Evolutionary conservation across 176 grass and related monocot species (phyloP).

Genomic region (Rhynchospora tenuis): DNA sequence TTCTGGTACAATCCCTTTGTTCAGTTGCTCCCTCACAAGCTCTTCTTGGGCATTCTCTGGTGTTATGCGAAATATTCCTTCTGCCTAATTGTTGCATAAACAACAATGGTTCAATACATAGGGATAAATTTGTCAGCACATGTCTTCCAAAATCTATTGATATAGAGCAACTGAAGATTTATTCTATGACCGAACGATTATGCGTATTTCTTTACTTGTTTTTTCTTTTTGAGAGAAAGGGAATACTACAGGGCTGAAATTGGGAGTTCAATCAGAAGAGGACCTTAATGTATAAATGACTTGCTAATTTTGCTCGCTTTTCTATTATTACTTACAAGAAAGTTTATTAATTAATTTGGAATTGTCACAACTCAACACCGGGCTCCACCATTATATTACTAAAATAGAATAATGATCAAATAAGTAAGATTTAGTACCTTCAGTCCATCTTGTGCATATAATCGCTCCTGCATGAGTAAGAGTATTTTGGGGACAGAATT

Average conservation of each 20-base stretch:
- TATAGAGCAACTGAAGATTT: background rate
- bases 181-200: background rate
- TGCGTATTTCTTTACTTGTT: background rate
- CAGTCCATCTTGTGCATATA: constrained; percentile 67
- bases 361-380: background rate
- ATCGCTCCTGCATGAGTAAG: constrained; percentile 60
- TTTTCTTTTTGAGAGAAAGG: background rate
- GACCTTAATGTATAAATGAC: background rate
- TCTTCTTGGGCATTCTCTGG: constrained; percentile 86
- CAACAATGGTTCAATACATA: background rate
- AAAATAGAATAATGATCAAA: background rate
- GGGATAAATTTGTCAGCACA: background rate
- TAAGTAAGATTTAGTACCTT: constrained; percentile 37
- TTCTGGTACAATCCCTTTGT: constrained; percentile 69
- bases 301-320: background rate
- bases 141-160: background rate
- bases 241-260: background rate
- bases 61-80: constrained; percentile 90
- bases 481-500: constrained; percentile 88
- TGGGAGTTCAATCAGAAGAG: background rate
- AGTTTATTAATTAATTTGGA: too few relatives aligned
- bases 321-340: too few relatives aligned
- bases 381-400: background rate
- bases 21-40: constrained; percentile 76
- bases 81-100: constrained; percentile 42